phyloP scores from a whole-genome alignment of 2,329 filamentous ascomycete genomes.

The Orbilia javanica region DNA sequence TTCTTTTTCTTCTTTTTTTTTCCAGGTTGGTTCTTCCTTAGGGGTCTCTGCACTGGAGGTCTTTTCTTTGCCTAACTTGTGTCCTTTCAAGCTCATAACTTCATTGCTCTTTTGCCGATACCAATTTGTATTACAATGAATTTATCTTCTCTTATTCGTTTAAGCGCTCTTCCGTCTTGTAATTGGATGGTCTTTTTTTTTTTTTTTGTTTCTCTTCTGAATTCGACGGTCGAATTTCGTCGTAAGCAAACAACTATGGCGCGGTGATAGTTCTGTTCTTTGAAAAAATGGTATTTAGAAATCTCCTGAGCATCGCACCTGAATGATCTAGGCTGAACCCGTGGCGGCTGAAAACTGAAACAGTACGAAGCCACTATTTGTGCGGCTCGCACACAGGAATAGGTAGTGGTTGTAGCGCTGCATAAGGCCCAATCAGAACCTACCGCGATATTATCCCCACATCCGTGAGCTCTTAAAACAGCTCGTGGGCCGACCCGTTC shows the following conservation, averaged over 20 bases:
- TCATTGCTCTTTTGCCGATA: not conserved
- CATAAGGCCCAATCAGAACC: not conserved
- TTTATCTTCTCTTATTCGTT: not conserved
- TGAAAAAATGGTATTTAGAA: not conserved
- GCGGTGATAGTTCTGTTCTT: not conserved
- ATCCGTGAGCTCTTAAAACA: not conserved
- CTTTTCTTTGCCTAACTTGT: not conserved
- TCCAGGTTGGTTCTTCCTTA: no score
- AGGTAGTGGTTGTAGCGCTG: not conserved
- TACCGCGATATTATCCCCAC: not conserved
- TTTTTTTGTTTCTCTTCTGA: not conserved
- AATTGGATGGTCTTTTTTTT: no score
- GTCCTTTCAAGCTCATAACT: no score
- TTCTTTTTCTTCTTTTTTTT: not conserved
- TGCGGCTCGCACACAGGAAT: slow-evolving; percentile 5
- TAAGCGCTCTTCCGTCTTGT: not conserved
- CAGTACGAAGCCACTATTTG: not conserved
- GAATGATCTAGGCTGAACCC: not conserved
- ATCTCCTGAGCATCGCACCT: not conserved
- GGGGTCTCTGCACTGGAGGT: no score
- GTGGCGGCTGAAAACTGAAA: not conserved
- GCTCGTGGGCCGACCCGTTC: not conserved
- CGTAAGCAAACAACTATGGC: not conserved
- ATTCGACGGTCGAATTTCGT: not conserved
- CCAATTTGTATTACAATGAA: not conserved